Evolutionary conservation across 2,329 filamentous ascomycete species (phyloP).

Genomic region (Epichloe elymi): DNA sequence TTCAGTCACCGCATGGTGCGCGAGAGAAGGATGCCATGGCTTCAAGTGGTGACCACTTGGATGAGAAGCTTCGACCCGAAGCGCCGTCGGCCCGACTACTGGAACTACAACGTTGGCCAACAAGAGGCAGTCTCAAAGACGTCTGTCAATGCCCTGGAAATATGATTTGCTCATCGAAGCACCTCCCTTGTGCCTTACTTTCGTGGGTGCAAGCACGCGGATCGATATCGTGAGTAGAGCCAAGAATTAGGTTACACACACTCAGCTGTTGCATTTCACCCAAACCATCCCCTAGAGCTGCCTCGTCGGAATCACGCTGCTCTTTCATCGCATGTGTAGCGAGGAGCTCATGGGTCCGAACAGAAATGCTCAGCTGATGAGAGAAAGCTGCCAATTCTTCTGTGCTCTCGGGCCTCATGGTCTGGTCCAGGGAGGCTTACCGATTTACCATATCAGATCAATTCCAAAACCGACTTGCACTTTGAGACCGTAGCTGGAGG

Average conservation of each 20-base stretch:
- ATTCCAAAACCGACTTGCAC: slow-evolving; percentile 18
- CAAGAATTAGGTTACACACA: slow-evolving; percentile 33
- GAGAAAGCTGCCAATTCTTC: slow-evolving; percentile 23
- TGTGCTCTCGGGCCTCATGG: slow-evolving; percentile 30
- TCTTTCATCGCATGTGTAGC: slow-evolving; percentile 16
- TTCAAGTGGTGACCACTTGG: slow-evolving; percentile 39
- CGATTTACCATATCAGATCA: slow-evolving; percentile 4
- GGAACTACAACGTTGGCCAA: slow-evolving; percentile 45
- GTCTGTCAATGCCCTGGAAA: slow-evolving; percentile 11
- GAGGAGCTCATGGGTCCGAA: slow-evolving; percentile 29
- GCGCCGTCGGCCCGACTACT: slow-evolving; percentile 62
- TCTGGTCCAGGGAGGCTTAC: slow-evolving; percentile 5
- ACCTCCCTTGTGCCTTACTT: not conserved
- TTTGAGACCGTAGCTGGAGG: slow-evolving; percentile 22
- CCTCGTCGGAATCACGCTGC: slow-evolving; percentile 33
- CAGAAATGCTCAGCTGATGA: slow-evolving; percentile 30
- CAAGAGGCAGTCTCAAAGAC: slow-evolving; percentile 24
- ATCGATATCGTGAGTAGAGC: slow-evolving; percentile 23
- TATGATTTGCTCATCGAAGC: not conserved
- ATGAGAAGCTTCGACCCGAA: slow-evolving; percentile 57
- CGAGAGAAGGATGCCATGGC: slow-evolving; percentile 52
- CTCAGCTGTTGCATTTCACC: slow-evolving; percentile 29
- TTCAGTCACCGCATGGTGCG: slow-evolving; percentile 44
- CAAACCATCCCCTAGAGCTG: slow-evolving; percentile 12
- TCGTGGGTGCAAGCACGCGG: slow-evolving; percentile 1